Percentiles rank a stretch among this genome's conserved stretches.
phyloP scores from a whole-genome alignment of 371 early-diverging fungal species.

The Paraphysoderma sedebokerense region DNA sequence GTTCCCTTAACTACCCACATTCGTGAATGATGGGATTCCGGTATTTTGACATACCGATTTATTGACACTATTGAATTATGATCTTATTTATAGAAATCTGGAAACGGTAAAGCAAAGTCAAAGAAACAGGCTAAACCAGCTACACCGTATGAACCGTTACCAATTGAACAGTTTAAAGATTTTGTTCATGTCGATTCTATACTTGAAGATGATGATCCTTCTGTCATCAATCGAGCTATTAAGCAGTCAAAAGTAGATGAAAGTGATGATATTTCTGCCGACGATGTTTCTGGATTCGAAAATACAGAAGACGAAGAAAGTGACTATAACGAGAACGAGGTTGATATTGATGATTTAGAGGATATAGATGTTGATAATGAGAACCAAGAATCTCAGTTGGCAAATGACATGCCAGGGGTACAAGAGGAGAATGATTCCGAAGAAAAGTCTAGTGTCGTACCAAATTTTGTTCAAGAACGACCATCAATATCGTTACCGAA shows the following conservation, averaged over 20 bases:
- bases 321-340: slow-evolving; percentile 10
- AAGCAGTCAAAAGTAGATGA: neutral
- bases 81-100: neutral
- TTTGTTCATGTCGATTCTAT: neutral
- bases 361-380: slow-evolving; percentile 3
- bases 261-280: too few relatives aligned
- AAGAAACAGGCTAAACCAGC: neutral
- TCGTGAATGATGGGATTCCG: too few relatives aligned
- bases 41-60: too few relatives aligned
- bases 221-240: neutral
- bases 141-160: neutral
- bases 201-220: neutral
- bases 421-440: slow-evolving; percentile 10
- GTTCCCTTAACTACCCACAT: too few relatives aligned
- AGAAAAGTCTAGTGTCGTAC: neutral
- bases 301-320: neutral
- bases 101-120: neutral
- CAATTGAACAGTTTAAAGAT: neutral
- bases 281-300: neutral
- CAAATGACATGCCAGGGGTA: too few relatives aligned
- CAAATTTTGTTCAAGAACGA: neutral
- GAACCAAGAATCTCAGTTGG: too few relatives aligned
- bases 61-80: too few relatives aligned
- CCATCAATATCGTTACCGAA: too few relatives aligned
- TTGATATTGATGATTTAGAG: slow-evolving; percentile 14